Evolutionary conservation across 2,329 filamentous ascomycete genomes (phyloP).

Genomic region (Claviceps citrina): DNA sequence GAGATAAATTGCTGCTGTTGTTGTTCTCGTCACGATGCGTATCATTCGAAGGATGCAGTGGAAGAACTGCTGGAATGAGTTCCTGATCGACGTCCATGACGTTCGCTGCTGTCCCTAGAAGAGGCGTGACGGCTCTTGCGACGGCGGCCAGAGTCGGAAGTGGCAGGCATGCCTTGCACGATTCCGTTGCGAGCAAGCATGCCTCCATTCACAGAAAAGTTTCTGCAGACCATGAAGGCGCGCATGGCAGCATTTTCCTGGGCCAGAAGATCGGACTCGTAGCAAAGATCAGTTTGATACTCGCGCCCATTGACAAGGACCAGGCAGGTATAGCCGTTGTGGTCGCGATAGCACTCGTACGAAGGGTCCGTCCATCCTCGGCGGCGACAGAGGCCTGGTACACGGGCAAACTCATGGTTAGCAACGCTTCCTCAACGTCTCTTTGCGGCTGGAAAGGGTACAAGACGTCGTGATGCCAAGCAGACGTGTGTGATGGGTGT

Average conservation of each 20-base stretch:
- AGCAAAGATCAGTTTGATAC: conserved; percentile 80
- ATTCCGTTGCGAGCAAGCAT: conserved; percentile 62
- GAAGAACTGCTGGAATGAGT: conserved; percentile 49
- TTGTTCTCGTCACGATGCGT: background rate
- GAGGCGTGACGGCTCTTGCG: conserved; percentile 38
- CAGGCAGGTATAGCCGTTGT: conserved; percentile 69
- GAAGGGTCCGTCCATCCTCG: conserved; percentile 84
- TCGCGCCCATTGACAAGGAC: conserved; percentile 93
- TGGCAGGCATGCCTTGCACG: conserved; percentile 48
- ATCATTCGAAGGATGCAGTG: conserved; percentile 41
- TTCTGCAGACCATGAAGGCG: conserved; percentile 93
- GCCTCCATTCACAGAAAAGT: conserved; percentile 92
- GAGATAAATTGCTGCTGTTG: background rate
- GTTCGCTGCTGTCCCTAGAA: conserved; percentile 28
- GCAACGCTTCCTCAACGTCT: background rate
- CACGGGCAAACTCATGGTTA: background rate
- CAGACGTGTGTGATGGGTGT: background rate
- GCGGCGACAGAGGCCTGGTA: conserved; percentile 78
- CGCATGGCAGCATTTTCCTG: conserved; percentile 91
- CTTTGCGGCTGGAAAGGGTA: background rate
- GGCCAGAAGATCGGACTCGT: conserved; percentile 67
- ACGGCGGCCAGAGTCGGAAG: conserved; percentile 30
- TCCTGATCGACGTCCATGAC: conserved; percentile 34
- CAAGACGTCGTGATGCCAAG: background rate
- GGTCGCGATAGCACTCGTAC: conserved; percentile 67